Percentiles rank a stretch among this genome's conserved stretches.
Conservation (phyloP, 75 land plant genomes). For the Pinus albicaulis region DNA sequence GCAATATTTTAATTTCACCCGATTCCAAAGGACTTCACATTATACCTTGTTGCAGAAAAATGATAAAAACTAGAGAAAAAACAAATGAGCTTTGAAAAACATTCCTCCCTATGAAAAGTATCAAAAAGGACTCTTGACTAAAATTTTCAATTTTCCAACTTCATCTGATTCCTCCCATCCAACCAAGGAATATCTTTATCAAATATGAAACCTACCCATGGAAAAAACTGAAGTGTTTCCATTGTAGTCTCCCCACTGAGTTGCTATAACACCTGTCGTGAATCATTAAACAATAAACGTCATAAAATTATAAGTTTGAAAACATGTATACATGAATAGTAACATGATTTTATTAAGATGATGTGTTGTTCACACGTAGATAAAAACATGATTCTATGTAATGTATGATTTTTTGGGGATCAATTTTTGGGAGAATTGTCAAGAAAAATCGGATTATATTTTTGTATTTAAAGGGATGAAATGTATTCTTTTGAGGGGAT, state of each 20-base stretch:
- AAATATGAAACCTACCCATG: conserved; percentile 37
- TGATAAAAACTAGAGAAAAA: background rate
- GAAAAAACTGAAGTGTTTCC: conserved; percentile 80
- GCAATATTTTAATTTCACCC: conserved; percentile 93
- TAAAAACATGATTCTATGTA: too few relatives aligned
- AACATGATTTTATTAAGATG: too few relatives aligned
- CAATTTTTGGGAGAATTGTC: too few relatives aligned
- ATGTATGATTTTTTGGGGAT: too few relatives aligned
- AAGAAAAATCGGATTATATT: too few relatives aligned
- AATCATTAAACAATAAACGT: background rate
- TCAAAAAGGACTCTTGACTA: conserved; percentile 17
- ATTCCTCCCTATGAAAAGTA: too few relatives aligned
- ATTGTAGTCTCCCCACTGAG: conserved; percentile 80
- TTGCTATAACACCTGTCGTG: conserved; percentile 74
- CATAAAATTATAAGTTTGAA: too few relatives aligned
- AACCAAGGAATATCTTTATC: background rate
- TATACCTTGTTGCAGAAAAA: conserved; percentile 56
- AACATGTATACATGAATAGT: too few relatives aligned
- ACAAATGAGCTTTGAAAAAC: background rate
- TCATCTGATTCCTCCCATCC: background rate
- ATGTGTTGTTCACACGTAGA: too few relatives aligned
- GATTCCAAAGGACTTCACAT: conserved; percentile 86
- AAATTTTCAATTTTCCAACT: conserved; percentile 35
- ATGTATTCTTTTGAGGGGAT: too few relatives aligned
- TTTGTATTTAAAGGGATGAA: too few relatives aligned